phyloP scores from a whole-genome alignment of 1,284 basidiomycete genomes.

The Athelia sp. region DNA sequence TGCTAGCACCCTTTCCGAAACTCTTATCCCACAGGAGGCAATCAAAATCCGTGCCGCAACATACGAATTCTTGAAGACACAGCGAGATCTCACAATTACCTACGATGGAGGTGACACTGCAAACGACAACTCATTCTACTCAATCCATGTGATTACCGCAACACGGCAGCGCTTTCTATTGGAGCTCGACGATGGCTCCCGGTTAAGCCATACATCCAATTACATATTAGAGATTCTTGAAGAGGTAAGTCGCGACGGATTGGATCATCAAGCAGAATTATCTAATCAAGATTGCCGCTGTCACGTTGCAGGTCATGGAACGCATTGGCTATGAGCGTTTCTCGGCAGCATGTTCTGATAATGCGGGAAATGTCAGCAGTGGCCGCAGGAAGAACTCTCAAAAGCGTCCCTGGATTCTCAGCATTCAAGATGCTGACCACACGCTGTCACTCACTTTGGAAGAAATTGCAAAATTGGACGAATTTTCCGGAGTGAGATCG shows the following conservation, averaged over 20 bases:
- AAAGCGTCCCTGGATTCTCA: constrained; percentile 15
- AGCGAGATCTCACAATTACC: constrained; percentile 10
- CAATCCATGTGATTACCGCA: constrained; percentile 18
- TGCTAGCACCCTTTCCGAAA: neutral
- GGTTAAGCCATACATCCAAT: constrained; percentile 16
- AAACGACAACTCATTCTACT: constrained; percentile 16
- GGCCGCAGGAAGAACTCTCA: constrained; percentile 14
- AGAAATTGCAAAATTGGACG: constrained; percentile 22
- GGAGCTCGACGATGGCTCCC: constrained; percentile 15
- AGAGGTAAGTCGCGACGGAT: neutral
- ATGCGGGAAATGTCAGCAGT: constrained; percentile 26
- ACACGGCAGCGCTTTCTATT: constrained; percentile 12
- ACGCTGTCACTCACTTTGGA: constrained; percentile 22
- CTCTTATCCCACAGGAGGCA: neutral
- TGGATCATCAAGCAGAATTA: too few species aligned
- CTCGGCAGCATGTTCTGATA: constrained; percentile 21
- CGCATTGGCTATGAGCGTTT: constrained; percentile 18
- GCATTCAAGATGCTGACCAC: constrained; percentile 26
- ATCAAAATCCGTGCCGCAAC: neutral
- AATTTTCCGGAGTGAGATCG: constrained; percentile 15
- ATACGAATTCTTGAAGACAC: neutral
- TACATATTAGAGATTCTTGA: constrained; percentile 14
- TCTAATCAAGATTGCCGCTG: too few species aligned
- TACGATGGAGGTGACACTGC: constrained; percentile 14
- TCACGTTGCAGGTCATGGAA: constrained; percentile 20